These are phyloP conservation scores for Plasmodium cynomolgi DNA, from an alignment of 169 alveolate genomes.

Conservation along the genomic window DNA sequence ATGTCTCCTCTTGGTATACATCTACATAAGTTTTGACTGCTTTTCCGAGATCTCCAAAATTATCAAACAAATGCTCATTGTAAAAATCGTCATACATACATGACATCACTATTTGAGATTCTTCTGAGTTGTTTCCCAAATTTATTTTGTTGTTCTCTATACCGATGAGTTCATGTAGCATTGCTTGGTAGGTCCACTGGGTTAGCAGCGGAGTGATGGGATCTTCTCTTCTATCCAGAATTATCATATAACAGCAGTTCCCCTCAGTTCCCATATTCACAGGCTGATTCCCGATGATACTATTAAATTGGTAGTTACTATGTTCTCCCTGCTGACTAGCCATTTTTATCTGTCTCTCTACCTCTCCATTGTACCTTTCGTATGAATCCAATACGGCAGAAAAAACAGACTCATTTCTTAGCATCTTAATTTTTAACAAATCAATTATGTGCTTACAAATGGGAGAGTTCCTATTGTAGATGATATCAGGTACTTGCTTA, in stretches of 20 bases:
- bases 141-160: conserved; percentile 91
- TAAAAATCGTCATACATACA: conserved; percentile 93
- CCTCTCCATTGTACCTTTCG: conserved; percentile 75
- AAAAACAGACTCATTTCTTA: conserved; percentile 29
- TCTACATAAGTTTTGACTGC: conserved; percentile 90
- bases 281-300: conserved; percentile 33
- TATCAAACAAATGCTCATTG: conserved; percentile 89
- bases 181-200: conserved; percentile 97
- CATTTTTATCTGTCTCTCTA: conserved; percentile 74
- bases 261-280: conserved; percentile 44
- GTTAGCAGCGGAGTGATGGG: conserved; percentile 96
- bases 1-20: conserved; percentile 82
- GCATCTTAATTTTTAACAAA: conserved; percentile 27
- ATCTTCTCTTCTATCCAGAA: conserved; percentile 96
- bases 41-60: conserved; percentile 94
- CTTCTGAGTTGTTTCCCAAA: conserved; percentile 74
- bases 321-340: conserved; percentile 57
- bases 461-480: conserved; percentile 39
- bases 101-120: conserved; percentile 73
- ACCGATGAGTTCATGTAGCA: conserved; percentile 96
- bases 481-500: conserved; percentile 50
- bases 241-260: conserved; percentile 83
- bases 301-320: conserved; percentile 69
- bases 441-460: conserved; percentile 57
- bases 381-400: conserved; percentile 55